A percentile compares a stretch with the other conserved stretches of the same genome.
phyloP scores from a whole-genome alignment of 139 green algal genomes.

The Chara braunii region DNA sequence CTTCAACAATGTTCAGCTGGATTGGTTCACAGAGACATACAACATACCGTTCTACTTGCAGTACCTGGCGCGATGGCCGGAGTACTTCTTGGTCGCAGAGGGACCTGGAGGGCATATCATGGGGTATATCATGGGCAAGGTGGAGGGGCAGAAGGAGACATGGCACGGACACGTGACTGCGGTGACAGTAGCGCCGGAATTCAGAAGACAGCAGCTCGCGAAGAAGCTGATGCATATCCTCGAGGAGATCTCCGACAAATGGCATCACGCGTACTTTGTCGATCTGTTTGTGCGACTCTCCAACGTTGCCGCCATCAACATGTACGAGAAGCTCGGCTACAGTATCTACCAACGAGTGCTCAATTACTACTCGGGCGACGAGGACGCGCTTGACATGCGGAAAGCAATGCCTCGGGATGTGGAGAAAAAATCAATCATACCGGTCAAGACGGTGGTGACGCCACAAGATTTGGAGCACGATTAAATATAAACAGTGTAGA shows the following conservation, averaged over 20 bases:
- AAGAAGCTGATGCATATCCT: conserved; percentile 83
- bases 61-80: conserved; percentile 87
- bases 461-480: conserved; percentile 73
- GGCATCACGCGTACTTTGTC: conserved; percentile 78
- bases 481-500: conserved; percentile 1
- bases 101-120: conserved; percentile 57
- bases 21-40: conserved; percentile 97
- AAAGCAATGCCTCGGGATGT: conserved; percentile 89
- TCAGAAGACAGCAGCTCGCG: conserved; percentile 63
- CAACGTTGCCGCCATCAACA: conserved; percentile 81
- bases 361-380: conserved; percentile 82
- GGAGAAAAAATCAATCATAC: conserved; percentile 64
- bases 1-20: conserved; percentile 96
- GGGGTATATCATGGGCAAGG: conserved; percentile 96
- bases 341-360: conserved; percentile 77
- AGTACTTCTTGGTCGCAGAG: conserved; percentile 78
- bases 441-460: conserved; percentile 55
- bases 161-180: conserved; percentile 98
- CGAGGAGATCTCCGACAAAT: conserved; percentile 62
- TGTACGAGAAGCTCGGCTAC: conserved; percentile 96
- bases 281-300: conserved; percentile 94
- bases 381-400: conserved; percentile 93
- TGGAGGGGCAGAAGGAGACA: conserved; percentile 68
- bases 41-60: conserved; percentile 90
- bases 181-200: conserved; percentile 72